Percentiles rank a stretch among this genome's conserved stretches.
Conservation (phyloP, 1,284 basidiomycete genomes). For the Moniliella sp. region DNA sequence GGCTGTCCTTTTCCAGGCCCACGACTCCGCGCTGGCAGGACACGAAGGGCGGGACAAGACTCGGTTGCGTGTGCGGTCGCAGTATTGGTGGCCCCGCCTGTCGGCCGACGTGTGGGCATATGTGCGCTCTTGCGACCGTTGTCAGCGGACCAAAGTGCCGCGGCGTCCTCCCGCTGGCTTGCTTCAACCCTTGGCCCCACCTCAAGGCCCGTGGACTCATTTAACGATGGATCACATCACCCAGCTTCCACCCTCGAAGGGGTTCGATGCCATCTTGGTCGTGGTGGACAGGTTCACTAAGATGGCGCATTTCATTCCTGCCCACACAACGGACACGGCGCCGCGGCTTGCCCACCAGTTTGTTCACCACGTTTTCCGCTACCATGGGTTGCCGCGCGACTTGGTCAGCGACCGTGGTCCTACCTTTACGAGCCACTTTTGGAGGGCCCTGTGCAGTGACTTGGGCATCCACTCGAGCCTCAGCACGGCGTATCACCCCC, state of each 20-base stretch:
- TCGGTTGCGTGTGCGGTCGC: constrained; percentile 9
- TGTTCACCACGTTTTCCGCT: constrained; percentile 25
- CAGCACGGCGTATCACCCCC: constrained; percentile 1
- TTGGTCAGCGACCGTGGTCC: constrained; percentile 36
- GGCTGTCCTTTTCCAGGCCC: too few relatives aligned
- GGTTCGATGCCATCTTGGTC: constrained; percentile 14
- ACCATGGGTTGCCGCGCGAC: constrained; percentile 30
- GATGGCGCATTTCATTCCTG: constrained; percentile 41
- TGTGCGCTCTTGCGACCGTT: constrained; percentile 35
- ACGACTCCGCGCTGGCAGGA: constrained; percentile 2
- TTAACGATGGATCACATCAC: constrained; percentile 39
- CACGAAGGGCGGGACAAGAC: constrained; percentile 1
- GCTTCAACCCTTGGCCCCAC: constrained; percentile 33
- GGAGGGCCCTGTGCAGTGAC: constrained; percentile 13
- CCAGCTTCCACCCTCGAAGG: constrained; percentile 31
- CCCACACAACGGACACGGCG: constrained; percentile 28
- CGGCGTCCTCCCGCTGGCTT: constrained; percentile 22
- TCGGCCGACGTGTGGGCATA: constrained; percentile 29
- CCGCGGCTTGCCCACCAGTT: constrained; percentile 20
- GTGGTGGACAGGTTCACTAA: constrained; percentile 36
- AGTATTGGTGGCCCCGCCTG: constrained; percentile 36
- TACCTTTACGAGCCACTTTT: constrained; percentile 30
- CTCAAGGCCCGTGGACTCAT: constrained; percentile 35
- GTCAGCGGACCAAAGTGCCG: constrained; percentile 34
- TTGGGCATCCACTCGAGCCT: constrained; percentile 8